Conservation (phyloP, 2,329 filamentous ascomycete species). For the Exophiala sideris region DNA sequence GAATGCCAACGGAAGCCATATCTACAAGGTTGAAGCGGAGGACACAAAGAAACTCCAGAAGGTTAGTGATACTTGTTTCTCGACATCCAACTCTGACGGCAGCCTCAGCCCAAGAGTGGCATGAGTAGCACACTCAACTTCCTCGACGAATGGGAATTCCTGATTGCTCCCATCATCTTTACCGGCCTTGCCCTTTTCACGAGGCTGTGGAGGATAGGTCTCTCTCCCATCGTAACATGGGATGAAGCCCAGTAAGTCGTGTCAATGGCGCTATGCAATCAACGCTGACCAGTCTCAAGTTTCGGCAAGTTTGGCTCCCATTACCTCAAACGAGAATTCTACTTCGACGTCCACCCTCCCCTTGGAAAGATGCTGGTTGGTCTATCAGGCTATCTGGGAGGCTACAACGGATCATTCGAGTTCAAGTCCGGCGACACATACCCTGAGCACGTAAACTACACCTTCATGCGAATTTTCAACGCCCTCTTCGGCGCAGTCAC, state of each 20-base stretch:
- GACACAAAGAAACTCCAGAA: conserved; percentile 36
- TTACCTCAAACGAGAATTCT: conserved; percentile 98
- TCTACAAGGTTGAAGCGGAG: conserved; percentile 30
- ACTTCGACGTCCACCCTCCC: conserved; percentile 95
- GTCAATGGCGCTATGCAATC: not conserved
- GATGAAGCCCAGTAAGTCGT: conserved; percentile 67
- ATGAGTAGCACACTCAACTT: conserved; percentile 32
- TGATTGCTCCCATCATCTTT: conserved; percentile 62
- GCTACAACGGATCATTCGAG: conserved; percentile 98
- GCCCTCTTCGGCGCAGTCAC: conserved; percentile 89
- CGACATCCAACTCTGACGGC: not conserved
- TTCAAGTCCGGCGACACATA: conserved; percentile 99
- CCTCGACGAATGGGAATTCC: conserved; percentile 58
- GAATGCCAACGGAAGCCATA: conserved; percentile 28
- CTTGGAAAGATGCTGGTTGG: conserved; percentile 98
- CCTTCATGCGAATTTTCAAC: conserved; percentile 98
- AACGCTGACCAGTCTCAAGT: conserved; percentile 28
- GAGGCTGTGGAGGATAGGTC: conserved; percentile 64
- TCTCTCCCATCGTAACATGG: conserved; percentile 71
- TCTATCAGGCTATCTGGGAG: conserved; percentile 89
- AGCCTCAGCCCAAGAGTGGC: conserved; percentile 33
- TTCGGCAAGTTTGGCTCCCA: conserved; percentile 89
- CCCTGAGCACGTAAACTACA: conserved; percentile 89
- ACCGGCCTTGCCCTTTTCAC: conserved; percentile 64
- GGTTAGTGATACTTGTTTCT: conserved; percentile 29